Evolutionary conservation across 2,329 filamentous ascomycete species (phyloP).

Genomic region (Curvularia verruculosa): DNA sequence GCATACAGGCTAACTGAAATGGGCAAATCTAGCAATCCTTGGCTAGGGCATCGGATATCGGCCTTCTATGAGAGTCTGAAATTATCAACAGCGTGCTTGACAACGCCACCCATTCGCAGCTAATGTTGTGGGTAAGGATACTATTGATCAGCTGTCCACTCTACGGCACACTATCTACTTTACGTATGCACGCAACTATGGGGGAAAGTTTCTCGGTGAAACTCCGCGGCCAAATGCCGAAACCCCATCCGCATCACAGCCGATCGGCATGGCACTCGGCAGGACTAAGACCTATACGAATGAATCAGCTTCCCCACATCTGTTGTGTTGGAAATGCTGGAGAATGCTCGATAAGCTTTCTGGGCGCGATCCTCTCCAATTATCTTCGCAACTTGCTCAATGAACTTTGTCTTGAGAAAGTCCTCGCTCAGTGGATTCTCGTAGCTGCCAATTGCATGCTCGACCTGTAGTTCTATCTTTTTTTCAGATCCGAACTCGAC

Average conservation of each 20-base stretch:
- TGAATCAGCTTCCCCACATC: conserved; percentile 12
- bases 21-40: too few relatives aligned
- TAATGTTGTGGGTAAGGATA: neutral
- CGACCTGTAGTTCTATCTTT: conserved; percentile 53
- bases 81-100: neutral
- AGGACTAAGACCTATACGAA: neutral
- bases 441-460: conserved; percentile 59
- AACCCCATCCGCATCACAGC: neutral
- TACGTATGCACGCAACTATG: neutral
- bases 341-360: conserved; percentile 31
- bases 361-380: conserved; percentile 49
- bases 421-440: conserved; percentile 56
- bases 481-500: conserved; percentile 49
- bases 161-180: neutral
- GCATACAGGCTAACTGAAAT: too few relatives aligned
- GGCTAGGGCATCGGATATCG: too few relatives aligned
- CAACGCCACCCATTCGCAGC: neutral
- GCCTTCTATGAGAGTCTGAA: neutral
- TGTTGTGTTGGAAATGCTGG: conserved; percentile 13
- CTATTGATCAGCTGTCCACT: neutral
- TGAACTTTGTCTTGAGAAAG: conserved; percentile 57
- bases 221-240: neutral
- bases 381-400: conserved; percentile 54
- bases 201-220: neutral
- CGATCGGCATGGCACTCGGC: neutral